Conservation (phyloP, 345 rosid species). For the Hibiscus trionum region DNA sequence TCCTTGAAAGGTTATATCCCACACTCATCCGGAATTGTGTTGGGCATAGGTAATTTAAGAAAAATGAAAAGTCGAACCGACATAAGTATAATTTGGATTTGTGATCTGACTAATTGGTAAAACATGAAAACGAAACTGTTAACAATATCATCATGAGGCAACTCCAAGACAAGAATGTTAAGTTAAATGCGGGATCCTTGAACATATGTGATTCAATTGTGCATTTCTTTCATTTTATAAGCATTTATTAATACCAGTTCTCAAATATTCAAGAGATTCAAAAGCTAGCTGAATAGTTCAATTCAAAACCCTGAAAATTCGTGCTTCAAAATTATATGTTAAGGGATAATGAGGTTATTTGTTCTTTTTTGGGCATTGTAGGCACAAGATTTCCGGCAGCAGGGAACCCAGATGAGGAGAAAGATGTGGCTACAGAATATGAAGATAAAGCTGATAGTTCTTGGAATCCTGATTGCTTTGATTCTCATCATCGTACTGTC, state of each 20-base stretch:
- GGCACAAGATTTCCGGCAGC: slow-evolving; percentile 74
- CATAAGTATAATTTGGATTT: too few relatives aligned
- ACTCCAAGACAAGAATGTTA: neutral
- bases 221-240: neutral
- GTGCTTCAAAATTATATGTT: neutral
- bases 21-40: neutral
- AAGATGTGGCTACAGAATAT: slow-evolving; percentile 71
- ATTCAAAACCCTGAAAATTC: neutral
- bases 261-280: neutral
- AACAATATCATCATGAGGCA: neutral
- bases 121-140: too few relatives aligned
- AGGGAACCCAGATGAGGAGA: slow-evolving; percentile 59
- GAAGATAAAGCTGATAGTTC: slow-evolving; percentile 62
- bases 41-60: too few relatives aligned
- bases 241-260: neutral
- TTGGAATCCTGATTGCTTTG: slow-evolving; percentile 46
- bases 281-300: neutral
- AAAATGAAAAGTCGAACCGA: too few relatives aligned
- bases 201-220: neutral
- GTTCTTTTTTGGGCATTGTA: slow-evolving; percentile 12
- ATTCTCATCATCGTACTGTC: slow-evolving; percentile 58
- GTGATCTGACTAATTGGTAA: too few relatives aligned
- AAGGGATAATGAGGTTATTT: neutral
- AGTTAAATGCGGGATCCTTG: neutral
- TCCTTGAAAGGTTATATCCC: neutral